These are phyloP conservation scores for Pneumocystis sp. DNA, from an alignment of 1,139 yeast genomes.

Conservation along the genomic window DNA sequence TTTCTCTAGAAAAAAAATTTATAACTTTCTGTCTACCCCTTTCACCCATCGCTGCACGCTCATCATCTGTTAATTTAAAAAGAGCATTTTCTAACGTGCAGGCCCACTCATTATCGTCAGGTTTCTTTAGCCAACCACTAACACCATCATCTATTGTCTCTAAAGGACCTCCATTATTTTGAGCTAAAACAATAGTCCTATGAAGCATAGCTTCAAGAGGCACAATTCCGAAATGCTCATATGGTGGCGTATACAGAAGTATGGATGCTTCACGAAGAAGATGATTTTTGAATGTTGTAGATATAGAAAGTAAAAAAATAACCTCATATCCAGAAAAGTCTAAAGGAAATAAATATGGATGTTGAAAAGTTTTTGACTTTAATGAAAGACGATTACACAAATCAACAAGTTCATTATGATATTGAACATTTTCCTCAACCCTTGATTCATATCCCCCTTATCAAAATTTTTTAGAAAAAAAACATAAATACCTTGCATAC, in stretches of 20 bases:
- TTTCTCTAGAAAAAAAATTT: constrained; percentile 42
- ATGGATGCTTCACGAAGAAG: constrained; percentile 44
- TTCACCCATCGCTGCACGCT: constrained; percentile 28
- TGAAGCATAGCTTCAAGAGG: constrained; percentile 88
- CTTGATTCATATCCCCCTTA: constrained; percentile 70
- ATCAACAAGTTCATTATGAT: constrained; percentile 43
- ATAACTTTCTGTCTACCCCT: constrained; percentile 41
- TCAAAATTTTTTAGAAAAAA: constrained; percentile 21
- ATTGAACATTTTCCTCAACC: constrained; percentile 61
- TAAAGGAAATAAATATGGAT: constrained; percentile 1
- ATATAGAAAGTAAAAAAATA: constrained; percentile 66
- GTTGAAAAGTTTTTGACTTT: constrained; percentile 27
- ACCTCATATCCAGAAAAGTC: constrained; percentile 31
- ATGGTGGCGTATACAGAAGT: constrained; percentile 73
- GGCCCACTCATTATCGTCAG: constrained; percentile 50
- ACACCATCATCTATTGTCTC: constrained; percentile 56
- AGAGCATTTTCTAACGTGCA: constrained; percentile 35
- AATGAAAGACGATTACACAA: constrained; percentile 36
- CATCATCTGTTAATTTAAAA: constrained; percentile 20
- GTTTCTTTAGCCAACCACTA: constrained; percentile 63
- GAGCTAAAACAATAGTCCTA: constrained; percentile 73
- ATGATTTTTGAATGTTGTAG: constrained; percentile 48
- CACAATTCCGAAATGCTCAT: constrained; percentile 94
- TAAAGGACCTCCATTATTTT: constrained; percentile 81
- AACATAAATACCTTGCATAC: constrained; percentile 4